Evolutionary conservation across 176 grass and related monocot genomes (phyloP).

Genomic region (Carex myosuroides): DNA sequence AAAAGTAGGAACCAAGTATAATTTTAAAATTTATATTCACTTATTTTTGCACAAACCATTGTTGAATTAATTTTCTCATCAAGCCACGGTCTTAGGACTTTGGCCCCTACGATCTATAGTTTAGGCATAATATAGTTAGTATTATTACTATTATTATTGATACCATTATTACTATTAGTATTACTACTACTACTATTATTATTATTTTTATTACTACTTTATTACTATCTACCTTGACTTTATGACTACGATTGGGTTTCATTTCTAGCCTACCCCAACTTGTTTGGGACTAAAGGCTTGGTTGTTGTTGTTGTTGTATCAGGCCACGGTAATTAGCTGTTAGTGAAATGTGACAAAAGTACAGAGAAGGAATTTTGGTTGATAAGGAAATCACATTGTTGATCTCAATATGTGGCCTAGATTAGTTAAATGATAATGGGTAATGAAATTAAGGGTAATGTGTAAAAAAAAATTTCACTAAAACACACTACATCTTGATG

Average conservation of each 20-base stretch:
- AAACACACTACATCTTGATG: neutral
- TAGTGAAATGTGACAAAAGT: neutral
- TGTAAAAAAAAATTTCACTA: too few species aligned
- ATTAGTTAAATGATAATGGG: neutral
- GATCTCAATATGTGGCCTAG: neutral
- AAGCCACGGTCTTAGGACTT: neutral
- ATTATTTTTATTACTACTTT: too few species aligned
- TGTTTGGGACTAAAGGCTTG: too few species aligned
- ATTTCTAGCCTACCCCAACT: too few species aligned
- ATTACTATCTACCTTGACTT: too few species aligned
- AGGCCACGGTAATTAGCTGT: neutral
- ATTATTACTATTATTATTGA: too few species aligned
- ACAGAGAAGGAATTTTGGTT: neutral
- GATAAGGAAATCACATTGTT: neutral
- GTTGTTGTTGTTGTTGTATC: too few species aligned
- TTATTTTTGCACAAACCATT: neutral
- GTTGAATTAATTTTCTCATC: neutral
- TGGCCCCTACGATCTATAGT: too few species aligned
- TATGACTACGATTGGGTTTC: too few species aligned
- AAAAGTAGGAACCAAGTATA: slow-evolving; percentile 21
- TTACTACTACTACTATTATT: too few species aligned
- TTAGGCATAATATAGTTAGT: too few species aligned
- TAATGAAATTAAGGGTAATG: neutral
- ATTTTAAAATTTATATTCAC: neutral
- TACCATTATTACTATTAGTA: too few species aligned